Percentiles rank a stretch among this genome's conserved stretches.
These are phyloP conservation scores for Coriolopsis trogii DNA, from an alignment of 1,284 basidiomycete species.

Conservation along the genomic window DNA sequence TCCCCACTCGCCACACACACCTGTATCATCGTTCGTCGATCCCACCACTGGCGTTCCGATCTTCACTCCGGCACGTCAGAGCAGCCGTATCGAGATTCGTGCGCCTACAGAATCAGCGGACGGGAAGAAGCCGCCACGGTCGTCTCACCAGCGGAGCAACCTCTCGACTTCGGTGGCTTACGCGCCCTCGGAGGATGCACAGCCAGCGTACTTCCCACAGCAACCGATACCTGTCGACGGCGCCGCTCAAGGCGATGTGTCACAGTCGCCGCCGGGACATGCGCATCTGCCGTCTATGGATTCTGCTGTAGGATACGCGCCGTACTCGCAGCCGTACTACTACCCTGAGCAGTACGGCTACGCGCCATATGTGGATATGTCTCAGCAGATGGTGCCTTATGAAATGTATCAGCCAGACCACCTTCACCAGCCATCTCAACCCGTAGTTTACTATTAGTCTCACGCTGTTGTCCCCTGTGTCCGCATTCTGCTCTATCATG, in stretches of 20 bases:
- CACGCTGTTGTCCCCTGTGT: no score
- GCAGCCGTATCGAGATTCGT: slow-evolving; percentile 73
- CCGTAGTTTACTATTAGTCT: slow-evolving; percentile 61
- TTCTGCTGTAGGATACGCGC: slow-evolving; percentile 48
- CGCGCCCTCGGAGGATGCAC: slow-evolving; percentile 10
- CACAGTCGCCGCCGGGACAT: slow-evolving; percentile 28
- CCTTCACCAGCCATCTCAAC: slow-evolving; percentile 39
- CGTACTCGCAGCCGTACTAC: slow-evolving; percentile 63
- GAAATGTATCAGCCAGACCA: slow-evolving; percentile 56
- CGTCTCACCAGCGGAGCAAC: slow-evolving; percentile 37
- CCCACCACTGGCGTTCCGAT: slow-evolving; percentile 63
- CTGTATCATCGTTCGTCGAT: slow-evolving; percentile 62
- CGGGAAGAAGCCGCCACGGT: slow-evolving; percentile 36
- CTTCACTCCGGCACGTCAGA: slow-evolving; percentile 74
- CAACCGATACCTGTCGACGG: slow-evolving; percentile 9
- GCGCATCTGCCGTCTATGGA: slow-evolving; percentile 33
- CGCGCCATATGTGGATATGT: slow-evolving; percentile 64
- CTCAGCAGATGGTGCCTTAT: slow-evolving; percentile 59
- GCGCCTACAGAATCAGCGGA: slow-evolving; percentile 51
- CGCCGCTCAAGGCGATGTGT: background rate
- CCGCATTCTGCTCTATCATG: no score
- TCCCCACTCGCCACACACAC: slow-evolving; percentile 59
- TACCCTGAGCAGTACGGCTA: slow-evolving; percentile 71
- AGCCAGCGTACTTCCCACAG: slow-evolving; percentile 5
- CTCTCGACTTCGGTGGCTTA: slow-evolving; percentile 25